These are phyloP conservation scores for Crithidia bombi DNA, from an alignment of 208 protist genomes.

Conservation along the genomic window DNA sequence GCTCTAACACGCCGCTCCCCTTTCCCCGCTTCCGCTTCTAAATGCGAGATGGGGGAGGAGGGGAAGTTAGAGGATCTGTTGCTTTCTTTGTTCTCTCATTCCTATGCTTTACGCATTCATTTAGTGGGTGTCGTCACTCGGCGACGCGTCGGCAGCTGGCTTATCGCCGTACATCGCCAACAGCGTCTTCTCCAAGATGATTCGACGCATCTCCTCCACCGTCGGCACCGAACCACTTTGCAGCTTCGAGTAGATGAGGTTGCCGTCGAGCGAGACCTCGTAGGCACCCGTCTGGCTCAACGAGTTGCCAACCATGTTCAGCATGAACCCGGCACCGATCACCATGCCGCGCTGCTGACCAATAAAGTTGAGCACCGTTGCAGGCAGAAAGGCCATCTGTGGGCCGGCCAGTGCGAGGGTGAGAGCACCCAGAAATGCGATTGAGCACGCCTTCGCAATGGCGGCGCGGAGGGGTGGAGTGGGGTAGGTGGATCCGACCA, in stretches of 20 bases:
- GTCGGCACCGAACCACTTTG: slow-evolving; percentile 39
- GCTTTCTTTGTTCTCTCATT: background rate
- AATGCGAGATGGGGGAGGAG: background rate
- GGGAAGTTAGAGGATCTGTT: too few relatives aligned
- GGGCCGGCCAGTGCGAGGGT: slow-evolving; percentile 36
- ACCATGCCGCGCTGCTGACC: slow-evolving; percentile 49
- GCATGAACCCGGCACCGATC: slow-evolving; percentile 52
- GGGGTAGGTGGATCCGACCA: slow-evolving; percentile 57
- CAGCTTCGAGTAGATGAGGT: slow-evolving; percentile 75
- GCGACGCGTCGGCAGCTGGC: background rate
- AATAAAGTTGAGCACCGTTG: slow-evolving; percentile 35
- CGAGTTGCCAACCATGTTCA: slow-evolving; percentile 59
- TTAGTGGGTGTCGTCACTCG: background rate
- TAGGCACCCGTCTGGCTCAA: slow-evolving; percentile 66
- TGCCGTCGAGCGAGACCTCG: slow-evolving; percentile 71
- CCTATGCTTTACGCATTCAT: background rate
- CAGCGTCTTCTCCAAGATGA: slow-evolving; percentile 48
- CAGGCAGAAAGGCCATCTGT: slow-evolving; percentile 43
- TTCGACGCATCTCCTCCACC: slow-evolving; percentile 28
- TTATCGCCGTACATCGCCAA: slow-evolving; percentile 36
- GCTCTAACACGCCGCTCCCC: too few relatives aligned
- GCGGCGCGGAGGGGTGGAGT: slow-evolving; percentile 41
- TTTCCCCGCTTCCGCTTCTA: too few relatives aligned
- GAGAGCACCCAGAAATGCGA: slow-evolving; percentile 47
- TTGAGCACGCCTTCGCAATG: slow-evolving; percentile 34